Base-by-base conservation (phyloP, 768 basidiomycete species). In the Naematelia encephala region DNA sequence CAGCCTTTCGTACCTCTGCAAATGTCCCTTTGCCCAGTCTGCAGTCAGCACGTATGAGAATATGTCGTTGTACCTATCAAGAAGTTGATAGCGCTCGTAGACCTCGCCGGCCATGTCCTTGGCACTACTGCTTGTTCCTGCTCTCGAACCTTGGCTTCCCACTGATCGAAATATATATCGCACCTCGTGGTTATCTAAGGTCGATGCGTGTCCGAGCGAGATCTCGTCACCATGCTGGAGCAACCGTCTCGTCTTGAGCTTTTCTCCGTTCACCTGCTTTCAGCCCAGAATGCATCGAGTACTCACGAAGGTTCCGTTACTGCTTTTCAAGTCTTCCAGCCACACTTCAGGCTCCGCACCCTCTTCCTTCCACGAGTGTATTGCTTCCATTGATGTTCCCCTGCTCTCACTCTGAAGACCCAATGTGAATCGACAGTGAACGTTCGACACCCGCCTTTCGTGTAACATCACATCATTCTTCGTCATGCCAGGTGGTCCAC, bases 1-100 rank as follows among this genome's bases (percentile, higher is more conserved):
- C 80, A 1, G 89, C 91, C 73, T 87, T 89, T 80, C 86, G 83
- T 19, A 97, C 94, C 10, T 87, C 87, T 3, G 91, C 94, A 72
- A 96, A 98, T 1, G 90, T 86, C 8, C 94, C 94, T 66, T 86
- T 87, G 54, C 94, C 94, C 2, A 97, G 61, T 57, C 74, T 78
- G 62, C 74, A 58, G 61, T 19, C 25, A n/a, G 34, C 11, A 42
- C 23, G 23, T 23, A 22, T 5, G 26, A 5, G 34, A 23, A 8
- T 14, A 46, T 42, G 16, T 23, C n/a, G 48, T 60, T 73, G 54
- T 46, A 78, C 66, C 56, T 62, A 29, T 75, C 72, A 29, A 76
- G 58, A 3, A 81, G 61, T 56, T 79, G 75, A 64, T 81, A 81
- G 47, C 72, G 62, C 30, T 69, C 63, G 59, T 76, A 77, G 8